phyloP scores from a whole-genome alignment of 2,329 filamentous ascomycete genomes.

The Lizonia empirigonia region DNA sequence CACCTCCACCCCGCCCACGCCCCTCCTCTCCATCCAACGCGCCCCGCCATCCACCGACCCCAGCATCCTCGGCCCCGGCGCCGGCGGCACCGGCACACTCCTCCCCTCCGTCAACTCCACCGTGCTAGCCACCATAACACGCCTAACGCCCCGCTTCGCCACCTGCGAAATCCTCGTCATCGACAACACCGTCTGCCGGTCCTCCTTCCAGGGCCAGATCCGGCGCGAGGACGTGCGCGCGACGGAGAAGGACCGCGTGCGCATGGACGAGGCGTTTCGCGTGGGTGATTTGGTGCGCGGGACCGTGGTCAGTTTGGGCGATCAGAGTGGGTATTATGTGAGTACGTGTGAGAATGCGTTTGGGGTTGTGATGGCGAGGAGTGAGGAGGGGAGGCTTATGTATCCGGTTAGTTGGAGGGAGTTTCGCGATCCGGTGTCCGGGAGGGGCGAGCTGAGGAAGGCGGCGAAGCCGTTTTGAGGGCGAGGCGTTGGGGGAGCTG shows the following conservation, averaged over 20 bases:
- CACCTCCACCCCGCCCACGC: conserved; percentile 56
- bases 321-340: conserved; percentile 95
- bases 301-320: conserved; percentile 86
- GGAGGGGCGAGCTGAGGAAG: conserved; percentile 79
- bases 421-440: conserved; percentile 82
- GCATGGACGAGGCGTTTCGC: conserved; percentile 86
- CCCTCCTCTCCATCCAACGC: conserved; percentile 48
- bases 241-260: conserved; percentile 94
- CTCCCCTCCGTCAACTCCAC: conserved; percentile 80
- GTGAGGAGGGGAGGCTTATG: conserved; percentile 88
- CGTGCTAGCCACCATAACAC: conserved; percentile 83
- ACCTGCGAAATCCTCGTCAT: conserved; percentile 86
- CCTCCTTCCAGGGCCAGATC: conserved; percentile 85
- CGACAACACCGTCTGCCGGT: conserved; percentile 67
- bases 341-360: conserved; percentile 89
- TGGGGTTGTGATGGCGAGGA: conserved; percentile 91
- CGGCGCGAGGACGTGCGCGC: conserved; percentile 89
- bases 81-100: conserved; percentile 65
- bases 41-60: conserved; percentile 20
- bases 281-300: conserved; percentile 92
- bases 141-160: conserved; percentile 83
- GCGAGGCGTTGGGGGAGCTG: no score
- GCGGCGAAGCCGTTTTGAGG: conserved; percentile 81
- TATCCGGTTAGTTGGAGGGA: conserved; percentile 95
- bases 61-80: conserved; percentile 28